Percentiles rank a stretch among this genome's conserved stretches.
Evolutionary conservation across 2,329 filamentous ascomycete species (phyloP).

Genomic region (Acrodontium crateriforme): DNA sequence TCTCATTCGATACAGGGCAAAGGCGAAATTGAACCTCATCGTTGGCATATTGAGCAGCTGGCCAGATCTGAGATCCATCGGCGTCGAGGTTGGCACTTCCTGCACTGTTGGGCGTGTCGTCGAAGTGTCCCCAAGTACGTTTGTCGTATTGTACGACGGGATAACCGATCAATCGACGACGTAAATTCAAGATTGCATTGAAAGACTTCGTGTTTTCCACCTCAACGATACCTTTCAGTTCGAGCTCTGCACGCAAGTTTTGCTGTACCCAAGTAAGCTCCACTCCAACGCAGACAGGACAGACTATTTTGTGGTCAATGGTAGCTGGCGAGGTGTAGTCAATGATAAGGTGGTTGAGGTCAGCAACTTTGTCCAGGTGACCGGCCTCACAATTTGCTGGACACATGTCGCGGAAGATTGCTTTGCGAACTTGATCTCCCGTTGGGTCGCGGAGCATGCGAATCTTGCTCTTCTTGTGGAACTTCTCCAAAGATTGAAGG

Average conservation of each 20-base stretch:
- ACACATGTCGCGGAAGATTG: constrained; percentile 4
- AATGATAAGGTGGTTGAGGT: constrained; percentile 5
- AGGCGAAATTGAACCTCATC: too few species aligned
- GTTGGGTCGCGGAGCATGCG: constrained; percentile 7
- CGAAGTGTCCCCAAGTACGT: constrained; percentile 16
- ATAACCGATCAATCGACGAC: constrained; percentile 8
- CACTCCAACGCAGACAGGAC: constrained; percentile 16
- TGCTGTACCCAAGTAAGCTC: constrained; percentile 12
- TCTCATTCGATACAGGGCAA: neutral
- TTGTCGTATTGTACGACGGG: constrained; percentile 16
- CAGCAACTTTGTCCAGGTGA: constrained; percentile 4
- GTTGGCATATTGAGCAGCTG: too few species aligned
- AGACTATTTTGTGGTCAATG: constrained; percentile 9
- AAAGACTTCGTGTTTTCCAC: constrained; percentile 8
- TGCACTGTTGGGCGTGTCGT: constrained; percentile 11
- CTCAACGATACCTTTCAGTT: constrained; percentile 3
- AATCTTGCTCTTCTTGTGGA: too few species aligned
- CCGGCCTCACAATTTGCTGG: constrained; percentile 10
- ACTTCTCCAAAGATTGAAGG: too few species aligned
- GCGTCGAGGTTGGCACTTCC: too few species aligned
- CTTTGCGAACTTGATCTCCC: constrained; percentile 10
- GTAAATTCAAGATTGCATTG: constrained; percentile 5
- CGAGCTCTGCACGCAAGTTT: constrained; percentile 7
- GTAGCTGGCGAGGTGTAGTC: constrained; percentile 9
- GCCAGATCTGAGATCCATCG: too few species aligned